Percentiles rank a stretch among this genome's conserved stretches.
phyloP scores from a whole-genome alignment of 2,329 filamentous ascomycete genomes.

The Passalora sequoiae region DNA sequence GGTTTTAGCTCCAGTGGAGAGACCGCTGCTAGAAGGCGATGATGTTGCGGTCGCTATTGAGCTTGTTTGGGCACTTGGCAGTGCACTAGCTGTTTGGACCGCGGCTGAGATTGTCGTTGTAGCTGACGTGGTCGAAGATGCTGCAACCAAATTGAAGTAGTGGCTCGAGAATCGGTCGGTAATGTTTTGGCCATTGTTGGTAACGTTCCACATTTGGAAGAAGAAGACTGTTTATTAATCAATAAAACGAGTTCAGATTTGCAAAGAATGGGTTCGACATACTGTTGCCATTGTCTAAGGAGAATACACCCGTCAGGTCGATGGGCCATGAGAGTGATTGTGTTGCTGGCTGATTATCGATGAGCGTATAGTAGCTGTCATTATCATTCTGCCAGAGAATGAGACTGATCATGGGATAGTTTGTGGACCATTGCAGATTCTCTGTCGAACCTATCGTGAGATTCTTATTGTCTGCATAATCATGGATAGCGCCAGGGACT shows the following conservation, averaged over 20 bases:
- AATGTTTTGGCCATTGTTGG: background rate
- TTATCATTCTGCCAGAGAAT: conserved; percentile 4
- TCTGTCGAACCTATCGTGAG: background rate
- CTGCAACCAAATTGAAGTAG: conserved; percentile 3
- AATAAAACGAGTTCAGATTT: background rate
- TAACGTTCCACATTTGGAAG: conserved; percentile 2
- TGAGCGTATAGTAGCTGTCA: conserved; percentile 1
- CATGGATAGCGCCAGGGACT: background rate
- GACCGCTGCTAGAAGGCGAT: background rate
- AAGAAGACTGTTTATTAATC: background rate
- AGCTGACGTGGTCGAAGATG: background rate
- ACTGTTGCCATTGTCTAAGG: background rate
- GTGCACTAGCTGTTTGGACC: background rate
- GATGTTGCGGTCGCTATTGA: background rate
- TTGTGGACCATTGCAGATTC: conserved; percentile 4
- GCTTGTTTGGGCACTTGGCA: background rate
- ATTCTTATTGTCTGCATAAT: background rate
- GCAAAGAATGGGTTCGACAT: background rate
- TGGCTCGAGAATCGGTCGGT: conserved; percentile 3
- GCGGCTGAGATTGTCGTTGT: background rate
- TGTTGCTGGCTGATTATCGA: conserved; percentile 5
- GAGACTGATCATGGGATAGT: conserved; percentile 1
- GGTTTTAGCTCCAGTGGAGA: conserved; percentile 1
- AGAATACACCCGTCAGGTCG: conserved; percentile 2
- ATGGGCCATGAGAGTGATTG: background rate